Evolutionary conservation across 495 filamentous ascomycete genomes (phyloP).

Genomic region (Tuber melanosporum): DNA sequence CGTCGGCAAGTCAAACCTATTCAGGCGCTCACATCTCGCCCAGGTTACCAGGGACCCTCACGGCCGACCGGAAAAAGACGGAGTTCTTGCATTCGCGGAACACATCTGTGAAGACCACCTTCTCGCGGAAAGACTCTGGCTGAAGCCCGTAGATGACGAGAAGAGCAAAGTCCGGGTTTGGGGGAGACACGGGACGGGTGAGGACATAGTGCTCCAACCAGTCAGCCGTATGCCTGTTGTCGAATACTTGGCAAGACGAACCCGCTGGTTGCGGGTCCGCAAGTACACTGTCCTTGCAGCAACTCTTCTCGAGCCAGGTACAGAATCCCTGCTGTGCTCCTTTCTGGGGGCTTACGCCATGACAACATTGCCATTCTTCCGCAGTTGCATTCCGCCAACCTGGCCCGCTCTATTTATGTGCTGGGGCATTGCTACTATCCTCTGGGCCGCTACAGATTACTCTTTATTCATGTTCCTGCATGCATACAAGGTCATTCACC

Average conservation of each 20-base stretch:
- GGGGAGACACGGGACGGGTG: slow-evolving; percentile 74
- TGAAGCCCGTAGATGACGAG: slow-evolving; percentile 49
- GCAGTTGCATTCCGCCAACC: slow-evolving; percentile 49
- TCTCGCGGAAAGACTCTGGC: slow-evolving; percentile 88
- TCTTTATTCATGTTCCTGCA: slow-evolving; percentile 68
- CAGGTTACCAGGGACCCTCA: slow-evolving; percentile 58
- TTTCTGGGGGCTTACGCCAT: slow-evolving; percentile 70
- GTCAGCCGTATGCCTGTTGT: slow-evolving; percentile 70
- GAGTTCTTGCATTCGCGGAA: slow-evolving; percentile 60
- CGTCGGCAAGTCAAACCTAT: slow-evolving; percentile 97
- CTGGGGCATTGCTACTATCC: slow-evolving; percentile 59
- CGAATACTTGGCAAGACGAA: slow-evolving; percentile 74
- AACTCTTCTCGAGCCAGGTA: slow-evolving; percentile 88
- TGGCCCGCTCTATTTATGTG: slow-evolving; percentile 62
- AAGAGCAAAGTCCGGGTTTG: slow-evolving; percentile 50
- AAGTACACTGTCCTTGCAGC: slow-evolving; percentile 90
- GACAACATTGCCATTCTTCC: slow-evolving; percentile 63
- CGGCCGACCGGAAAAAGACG: slow-evolving; percentile 45
- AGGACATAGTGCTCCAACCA: slow-evolving; percentile 84
- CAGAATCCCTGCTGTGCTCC: slow-evolving; percentile 80
- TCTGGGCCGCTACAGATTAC: slow-evolving; percentile 72
- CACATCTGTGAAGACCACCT: slow-evolving; percentile 98
- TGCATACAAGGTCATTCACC: slow-evolving; percentile 59
- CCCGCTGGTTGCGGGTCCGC: slow-evolving; percentile 85
- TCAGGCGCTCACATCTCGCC: slow-evolving; percentile 83